Percentiles rank a stretch among this genome's conserved stretches.
Evolutionary conservation across 1,284 basidiomycete species (phyloP).

Genomic region (Ganoderma meredithae): DNA sequence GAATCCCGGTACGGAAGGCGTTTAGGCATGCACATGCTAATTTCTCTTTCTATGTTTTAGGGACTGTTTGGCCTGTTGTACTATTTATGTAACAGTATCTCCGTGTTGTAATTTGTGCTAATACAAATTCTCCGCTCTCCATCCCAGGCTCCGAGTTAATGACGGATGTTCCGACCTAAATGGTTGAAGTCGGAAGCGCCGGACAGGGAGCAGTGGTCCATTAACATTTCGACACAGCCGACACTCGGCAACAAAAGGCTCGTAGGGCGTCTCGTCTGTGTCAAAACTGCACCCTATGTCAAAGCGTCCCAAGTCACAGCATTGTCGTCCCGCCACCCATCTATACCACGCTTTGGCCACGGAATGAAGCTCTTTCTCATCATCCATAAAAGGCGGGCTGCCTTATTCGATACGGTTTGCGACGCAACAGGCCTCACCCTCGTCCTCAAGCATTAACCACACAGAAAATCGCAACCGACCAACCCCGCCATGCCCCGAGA

Average conservation of each 20-base stretch:
- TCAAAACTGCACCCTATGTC: neutral
- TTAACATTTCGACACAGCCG: neutral
- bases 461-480: neutral
- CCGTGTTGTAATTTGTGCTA: slow-evolving; percentile 10
- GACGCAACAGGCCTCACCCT: neutral
- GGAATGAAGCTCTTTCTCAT: neutral
- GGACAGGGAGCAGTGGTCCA: neutral
- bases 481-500: slow-evolving; percentile 10
- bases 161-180: too few species aligned
- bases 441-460: neutral
- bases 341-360: neutral
- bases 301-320: neutral
- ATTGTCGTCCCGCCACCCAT: neutral
- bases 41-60: neutral
- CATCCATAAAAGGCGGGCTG: neutral
- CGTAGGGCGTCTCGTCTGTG: neutral
- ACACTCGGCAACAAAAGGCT: neutral
- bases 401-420: neutral
- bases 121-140: neutral
- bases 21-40: neutral
- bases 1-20: slow-evolving; percentile 47
- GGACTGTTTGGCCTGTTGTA: neutral
- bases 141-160: neutral
- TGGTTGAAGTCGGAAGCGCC: neutral
- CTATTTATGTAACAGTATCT: slow-evolving; percentile 5